These are phyloP conservation scores for Psilocybe cubensis DNA, from an alignment of 768 basidiomycete genomes.

Conservation along the genomic window DNA sequence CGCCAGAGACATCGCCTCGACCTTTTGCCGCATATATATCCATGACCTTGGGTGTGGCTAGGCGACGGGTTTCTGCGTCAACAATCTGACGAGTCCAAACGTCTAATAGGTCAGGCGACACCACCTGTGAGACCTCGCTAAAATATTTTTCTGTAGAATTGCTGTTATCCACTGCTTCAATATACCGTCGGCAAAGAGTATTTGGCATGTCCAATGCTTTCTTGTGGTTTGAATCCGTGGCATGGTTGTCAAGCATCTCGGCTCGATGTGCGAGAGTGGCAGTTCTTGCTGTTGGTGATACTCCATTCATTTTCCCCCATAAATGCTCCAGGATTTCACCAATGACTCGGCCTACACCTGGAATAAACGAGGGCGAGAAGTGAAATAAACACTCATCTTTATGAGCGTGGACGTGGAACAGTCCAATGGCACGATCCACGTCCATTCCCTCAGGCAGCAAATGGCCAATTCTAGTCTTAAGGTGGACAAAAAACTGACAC, in stretches of 20 bases:
- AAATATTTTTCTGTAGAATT: neutral
- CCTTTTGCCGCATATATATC: neutral
- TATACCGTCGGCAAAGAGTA: neutral
- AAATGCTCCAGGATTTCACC: conserved; percentile 23
- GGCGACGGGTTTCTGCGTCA: neutral
- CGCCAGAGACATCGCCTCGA: neutral
- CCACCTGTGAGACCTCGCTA: neutral
- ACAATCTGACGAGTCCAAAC: neutral
- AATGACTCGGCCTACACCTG: conserved; percentile 3
- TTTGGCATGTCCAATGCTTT: conserved; percentile 19
- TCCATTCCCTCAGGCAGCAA: neutral
- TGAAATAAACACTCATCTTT: conserved; percentile 26
- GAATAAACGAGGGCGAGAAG: conserved; percentile 23
- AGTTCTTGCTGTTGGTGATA: conserved; percentile 11
- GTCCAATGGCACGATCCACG: conserved; percentile 20
- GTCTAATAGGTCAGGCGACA: neutral
- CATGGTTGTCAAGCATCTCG: conserved; percentile 28
- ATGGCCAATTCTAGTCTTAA: conserved; percentile 7
- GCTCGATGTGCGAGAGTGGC: conserved; percentile 16
- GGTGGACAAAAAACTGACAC: conserved; percentile 18
- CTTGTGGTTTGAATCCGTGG: conserved; percentile 27
- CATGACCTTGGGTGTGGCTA: neutral
- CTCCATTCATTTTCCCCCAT: conserved; percentile 21
- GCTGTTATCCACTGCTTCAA: neutral
- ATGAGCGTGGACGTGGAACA: conserved; percentile 32